Evolutionary conservation across 805 yeast species (phyloP).

Genomic region (Metschnikowia vanudenii): DNA sequence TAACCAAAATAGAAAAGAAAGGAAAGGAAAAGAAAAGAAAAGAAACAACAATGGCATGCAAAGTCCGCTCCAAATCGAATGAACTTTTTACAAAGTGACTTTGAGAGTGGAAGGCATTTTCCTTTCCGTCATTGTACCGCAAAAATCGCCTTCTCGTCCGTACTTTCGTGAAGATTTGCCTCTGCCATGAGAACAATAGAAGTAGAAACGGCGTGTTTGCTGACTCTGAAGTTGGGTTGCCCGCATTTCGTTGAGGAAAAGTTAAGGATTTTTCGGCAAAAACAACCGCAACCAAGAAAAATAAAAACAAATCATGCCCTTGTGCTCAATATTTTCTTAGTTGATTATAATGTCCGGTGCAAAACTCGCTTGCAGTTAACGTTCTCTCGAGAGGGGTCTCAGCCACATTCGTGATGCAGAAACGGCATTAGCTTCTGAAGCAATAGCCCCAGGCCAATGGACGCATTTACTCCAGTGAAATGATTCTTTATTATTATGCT

Average conservation of each 20-base stretch:
- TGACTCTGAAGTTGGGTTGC: slow-evolving; percentile 1
- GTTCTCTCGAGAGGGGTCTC: neutral
- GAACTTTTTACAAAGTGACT: neutral
- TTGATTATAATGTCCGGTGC: neutral
- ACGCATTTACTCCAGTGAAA: neutral
- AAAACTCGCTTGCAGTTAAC: slow-evolving; percentile 7
- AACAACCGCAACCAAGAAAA: slow-evolving; percentile 1
- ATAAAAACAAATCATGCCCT: neutral
- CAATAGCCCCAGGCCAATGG: neutral
- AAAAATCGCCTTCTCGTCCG: neutral
- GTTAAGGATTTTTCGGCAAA: slow-evolving; percentile 1
- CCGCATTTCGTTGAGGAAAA: slow-evolving; percentile 3
- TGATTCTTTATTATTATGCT: no score
- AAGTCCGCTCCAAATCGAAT: slow-evolving; percentile 3
- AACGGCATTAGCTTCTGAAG: neutral
- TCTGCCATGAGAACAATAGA: slow-evolving; percentile 5
- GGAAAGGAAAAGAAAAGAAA: neutral
- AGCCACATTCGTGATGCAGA: slow-evolving; percentile 1
- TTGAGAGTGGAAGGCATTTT: neutral
- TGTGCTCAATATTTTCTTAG: neutral
- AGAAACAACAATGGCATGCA: neutral
- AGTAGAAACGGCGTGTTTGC: neutral
- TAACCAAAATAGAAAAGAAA: neutral
- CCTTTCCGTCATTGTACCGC: slow-evolving; percentile 1
- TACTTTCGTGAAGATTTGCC: slow-evolving; percentile 8